Conservation (phyloP, 2,329 filamentous ascomycete species). For the Thielaviopsis euricoi region DNA sequence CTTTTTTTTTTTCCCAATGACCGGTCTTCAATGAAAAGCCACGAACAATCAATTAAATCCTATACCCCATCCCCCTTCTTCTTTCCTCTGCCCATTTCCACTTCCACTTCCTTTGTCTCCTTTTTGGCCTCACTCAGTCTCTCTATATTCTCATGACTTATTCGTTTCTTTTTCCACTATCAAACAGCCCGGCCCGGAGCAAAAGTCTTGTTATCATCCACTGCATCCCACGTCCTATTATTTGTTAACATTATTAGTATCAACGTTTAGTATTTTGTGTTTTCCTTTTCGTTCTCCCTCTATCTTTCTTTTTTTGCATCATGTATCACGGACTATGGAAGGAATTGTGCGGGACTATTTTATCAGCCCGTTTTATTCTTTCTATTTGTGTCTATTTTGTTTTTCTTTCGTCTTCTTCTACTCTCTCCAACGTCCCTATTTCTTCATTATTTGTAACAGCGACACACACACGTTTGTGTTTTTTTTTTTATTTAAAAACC, state of each 20-base stretch:
- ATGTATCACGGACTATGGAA: background rate
- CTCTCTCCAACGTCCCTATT: too few species aligned
- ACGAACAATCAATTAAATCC: background rate
- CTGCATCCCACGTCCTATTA: background rate
- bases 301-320: background rate
- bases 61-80: background rate
- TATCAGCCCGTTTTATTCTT: background rate
- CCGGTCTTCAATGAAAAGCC: background rate
- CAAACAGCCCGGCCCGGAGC: background rate
- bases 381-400: background rate
- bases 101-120: background rate
- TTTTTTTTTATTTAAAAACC: too few species aligned
- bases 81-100: background rate
- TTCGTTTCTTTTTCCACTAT: background rate
- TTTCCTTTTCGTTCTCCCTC: background rate
- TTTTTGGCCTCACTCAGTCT: background rate
- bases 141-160: background rate
- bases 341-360: background rate
- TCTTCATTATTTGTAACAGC: background rate
- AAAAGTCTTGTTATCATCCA: background rate
- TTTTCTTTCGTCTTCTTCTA: background rate
- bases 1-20: background rate
- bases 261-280: background rate
- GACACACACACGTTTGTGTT: background rate
- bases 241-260: background rate